A percentile compares a stretch with the other conserved stretches of the same genome.
Conservation (phyloP, 371 early-diverging fungal genomes). For the Sporodiniella umbellata region DNA sequence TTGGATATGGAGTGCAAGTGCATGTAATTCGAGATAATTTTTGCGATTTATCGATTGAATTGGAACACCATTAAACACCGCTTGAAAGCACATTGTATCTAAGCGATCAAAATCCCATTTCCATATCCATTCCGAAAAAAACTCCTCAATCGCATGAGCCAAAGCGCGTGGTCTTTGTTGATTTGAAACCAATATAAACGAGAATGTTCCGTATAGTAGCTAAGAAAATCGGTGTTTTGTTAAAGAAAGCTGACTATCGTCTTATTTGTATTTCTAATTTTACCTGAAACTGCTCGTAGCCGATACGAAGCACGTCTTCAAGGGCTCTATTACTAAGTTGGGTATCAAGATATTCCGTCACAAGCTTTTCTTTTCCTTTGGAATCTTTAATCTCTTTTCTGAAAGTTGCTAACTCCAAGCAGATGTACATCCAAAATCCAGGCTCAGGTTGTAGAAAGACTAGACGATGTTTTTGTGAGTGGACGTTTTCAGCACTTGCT, state of each 20-base stretch:
- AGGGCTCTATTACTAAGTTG: constrained; percentile 58
- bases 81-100: constrained; percentile 33
- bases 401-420: constrained; percentile 55
- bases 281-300: constrained; percentile 67
- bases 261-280: not conserved
- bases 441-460: constrained; percentile 69
- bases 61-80: constrained; percentile 46
- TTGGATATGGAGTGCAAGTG: constrained; percentile 20
- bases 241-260: not conserved
- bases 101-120: constrained; percentile 63
- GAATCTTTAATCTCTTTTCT: constrained; percentile 49
- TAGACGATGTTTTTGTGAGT: constrained; percentile 69
- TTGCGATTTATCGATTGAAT: constrained; percentile 33
- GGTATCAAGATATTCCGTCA: constrained; percentile 60
- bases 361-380: constrained; percentile 55
- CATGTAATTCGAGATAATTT: constrained; percentile 26
- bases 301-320: constrained; percentile 47
- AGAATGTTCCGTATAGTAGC: constrained; percentile 45
- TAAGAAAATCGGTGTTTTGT: not conserved
- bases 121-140: constrained; percentile 65
- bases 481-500: constrained; percentile 63
- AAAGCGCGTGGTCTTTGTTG: constrained; percentile 41
- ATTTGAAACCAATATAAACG: constrained; percentile 29
- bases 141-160: constrained; percentile 54
- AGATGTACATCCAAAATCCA: constrained; percentile 76